Evolutionary conservation across 352 stramenopile species (phyloP).

Genomic region (Elongisporangium anandrum): DNA sequence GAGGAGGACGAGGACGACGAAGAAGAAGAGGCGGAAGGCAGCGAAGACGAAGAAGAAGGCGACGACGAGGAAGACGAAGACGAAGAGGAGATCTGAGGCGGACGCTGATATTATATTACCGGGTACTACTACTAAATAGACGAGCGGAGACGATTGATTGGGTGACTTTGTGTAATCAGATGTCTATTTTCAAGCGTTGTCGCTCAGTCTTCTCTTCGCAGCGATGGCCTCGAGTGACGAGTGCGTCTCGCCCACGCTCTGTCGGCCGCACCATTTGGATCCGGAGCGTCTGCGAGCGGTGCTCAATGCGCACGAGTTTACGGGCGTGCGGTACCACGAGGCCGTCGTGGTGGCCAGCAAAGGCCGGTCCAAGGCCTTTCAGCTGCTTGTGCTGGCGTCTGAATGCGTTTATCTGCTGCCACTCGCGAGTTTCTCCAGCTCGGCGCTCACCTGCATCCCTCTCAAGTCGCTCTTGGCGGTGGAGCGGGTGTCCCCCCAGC

Average conservation of each 20-base stretch:
- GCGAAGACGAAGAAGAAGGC: slow-evolving; percentile 49
- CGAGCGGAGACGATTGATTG: slow-evolving; percentile 9
- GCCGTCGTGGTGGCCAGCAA: slow-evolving; percentile 32
- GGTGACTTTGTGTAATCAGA: neutral
- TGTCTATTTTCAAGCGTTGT: neutral
- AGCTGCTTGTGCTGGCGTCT: slow-evolving; percentile 44
- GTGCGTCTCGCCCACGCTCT: slow-evolving; percentile 39
- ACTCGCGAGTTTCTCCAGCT: slow-evolving; percentile 19
- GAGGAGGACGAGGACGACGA: slow-evolving; percentile 28
- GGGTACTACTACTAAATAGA: slow-evolving; percentile 58
- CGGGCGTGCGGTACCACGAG: slow-evolving; percentile 48
- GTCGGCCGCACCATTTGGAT: slow-evolving; percentile 47
- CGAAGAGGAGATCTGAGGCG: slow-evolving; percentile 25
- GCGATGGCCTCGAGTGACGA: neutral
- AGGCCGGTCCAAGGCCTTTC: slow-evolving; percentile 21
- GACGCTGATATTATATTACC: slow-evolving; percentile 29
- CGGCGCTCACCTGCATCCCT: slow-evolving; percentile 15
- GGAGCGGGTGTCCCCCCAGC: slow-evolving; percentile 30
- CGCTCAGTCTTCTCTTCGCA: neutral
- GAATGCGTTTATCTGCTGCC: slow-evolving; percentile 45
- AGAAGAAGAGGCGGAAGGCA: slow-evolving; percentile 20
- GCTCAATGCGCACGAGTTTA: slow-evolving; percentile 26
- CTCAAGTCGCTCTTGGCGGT: slow-evolving; percentile 23
- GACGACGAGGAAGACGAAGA: slow-evolving; percentile 44
- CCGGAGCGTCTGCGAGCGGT: slow-evolving; percentile 40